A percentile compares a stretch with the other conserved stretches of the same genome.
Conservation (phyloP, 139 green algal species). For the Chlorella vulgaris region DNA sequence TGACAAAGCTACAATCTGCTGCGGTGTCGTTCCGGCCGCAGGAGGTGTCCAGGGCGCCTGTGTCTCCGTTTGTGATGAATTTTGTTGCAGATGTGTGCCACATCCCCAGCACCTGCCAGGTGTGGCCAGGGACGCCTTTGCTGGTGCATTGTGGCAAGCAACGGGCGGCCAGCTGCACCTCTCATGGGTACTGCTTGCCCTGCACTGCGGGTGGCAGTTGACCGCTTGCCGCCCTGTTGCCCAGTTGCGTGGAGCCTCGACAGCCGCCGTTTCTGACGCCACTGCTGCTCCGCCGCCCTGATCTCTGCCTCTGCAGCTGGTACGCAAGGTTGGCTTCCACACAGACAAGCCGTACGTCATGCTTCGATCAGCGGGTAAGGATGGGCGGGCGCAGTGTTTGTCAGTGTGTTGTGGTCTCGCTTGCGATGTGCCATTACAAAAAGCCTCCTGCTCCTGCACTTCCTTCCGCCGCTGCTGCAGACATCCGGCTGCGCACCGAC, state of each 20-base stretch:
- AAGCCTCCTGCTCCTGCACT: not conserved
- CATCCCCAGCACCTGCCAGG: constrained; percentile 59
- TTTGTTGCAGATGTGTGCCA: constrained; percentile 79
- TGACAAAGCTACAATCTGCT: too few species aligned
- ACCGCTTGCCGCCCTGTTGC: not conserved
- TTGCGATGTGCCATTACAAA: not conserved
- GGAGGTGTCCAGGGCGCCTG: constrained; percentile 46
- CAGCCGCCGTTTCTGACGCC: too few species aligned
- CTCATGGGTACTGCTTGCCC: not conserved
- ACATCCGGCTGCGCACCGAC: constrained; percentile 54
- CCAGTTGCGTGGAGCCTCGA: too few species aligned
- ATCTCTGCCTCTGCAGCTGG: constrained; percentile 43
- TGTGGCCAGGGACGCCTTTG: too few species aligned
- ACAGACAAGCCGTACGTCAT: constrained; percentile 70
- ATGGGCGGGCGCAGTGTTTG: not conserved
- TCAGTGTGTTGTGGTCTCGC: too few species aligned
- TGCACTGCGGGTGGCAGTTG: too few species aligned
- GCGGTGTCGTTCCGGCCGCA: too few species aligned
- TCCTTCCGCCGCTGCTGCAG: not conserved
- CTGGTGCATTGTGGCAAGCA: too few species aligned
- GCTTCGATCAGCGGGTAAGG: constrained; percentile 59
- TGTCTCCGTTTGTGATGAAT: constrained; percentile 85
- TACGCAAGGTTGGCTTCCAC: constrained; percentile 54
- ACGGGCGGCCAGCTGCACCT: not conserved
- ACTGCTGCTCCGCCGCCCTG: too few species aligned